A percentile compares a stretch with the other conserved stretches of the same genome.
Evolutionary conservation across 495 filamentous ascomycete genomes (phyloP).

Genomic region (Chaetomium tenue): DNA sequence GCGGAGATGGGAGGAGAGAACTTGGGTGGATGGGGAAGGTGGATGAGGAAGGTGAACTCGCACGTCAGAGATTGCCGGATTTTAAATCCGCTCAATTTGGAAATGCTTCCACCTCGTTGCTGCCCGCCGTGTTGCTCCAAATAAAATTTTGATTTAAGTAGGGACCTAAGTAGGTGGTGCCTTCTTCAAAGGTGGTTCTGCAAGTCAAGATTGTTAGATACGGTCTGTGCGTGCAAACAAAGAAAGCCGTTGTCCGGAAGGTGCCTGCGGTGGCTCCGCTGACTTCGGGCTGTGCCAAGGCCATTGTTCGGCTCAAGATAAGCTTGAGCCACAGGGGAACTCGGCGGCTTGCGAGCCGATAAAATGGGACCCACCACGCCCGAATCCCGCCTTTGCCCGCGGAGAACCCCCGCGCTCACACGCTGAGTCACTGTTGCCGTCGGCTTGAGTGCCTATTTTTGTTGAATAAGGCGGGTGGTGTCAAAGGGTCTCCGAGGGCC

Average conservation of each 20-base stretch:
- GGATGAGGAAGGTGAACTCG: background rate
- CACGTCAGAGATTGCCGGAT: background rate
- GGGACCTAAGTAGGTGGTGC: background rate
- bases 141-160: no score
- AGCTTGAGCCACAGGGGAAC: slow-evolving; percentile 1
- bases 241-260: background rate
- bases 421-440: background rate
- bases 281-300: background rate
- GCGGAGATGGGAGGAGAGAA: background rate
- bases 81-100: background rate
- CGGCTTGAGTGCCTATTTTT: background rate
- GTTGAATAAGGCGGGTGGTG: background rate
- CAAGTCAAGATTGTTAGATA: background rate
- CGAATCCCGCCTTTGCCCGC: slow-evolving; percentile 12
- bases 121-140: background rate
- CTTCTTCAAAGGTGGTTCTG: background rate
- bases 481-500: slow-evolving; percentile 4
- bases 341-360: slow-evolving; percentile 13
- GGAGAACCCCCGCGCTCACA: slow-evolving; percentile 7
- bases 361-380: background rate
- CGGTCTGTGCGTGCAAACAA: slow-evolving; percentile 13
- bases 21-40: no score
- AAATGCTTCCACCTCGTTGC: background rate
- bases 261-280: slow-evolving; percentile 5
- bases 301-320: background rate